Base-by-base conservation (phyloP, 345 rosid species). In the Eucalyptus polybractea region DNA sequence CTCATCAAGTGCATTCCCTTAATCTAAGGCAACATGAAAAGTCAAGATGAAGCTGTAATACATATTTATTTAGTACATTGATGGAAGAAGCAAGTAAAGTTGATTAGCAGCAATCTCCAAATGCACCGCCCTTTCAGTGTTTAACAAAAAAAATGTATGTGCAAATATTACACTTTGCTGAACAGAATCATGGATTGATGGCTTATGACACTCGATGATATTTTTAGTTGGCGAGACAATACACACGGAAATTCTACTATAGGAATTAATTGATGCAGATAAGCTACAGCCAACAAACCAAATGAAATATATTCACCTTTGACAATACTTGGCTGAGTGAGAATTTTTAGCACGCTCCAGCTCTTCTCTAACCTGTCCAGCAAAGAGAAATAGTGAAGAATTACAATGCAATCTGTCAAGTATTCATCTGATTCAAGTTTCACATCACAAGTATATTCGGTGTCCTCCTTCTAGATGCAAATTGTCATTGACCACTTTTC, bases 271-370 rank as follows among this genome's bases (percentile, higher is more conserved):
- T 0, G 1, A 58, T 58, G 67, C 4, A 1, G n/a, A 58, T 58
- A 1, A 58, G 67, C 67, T 58, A 0, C n/a, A 25, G 15, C 67
- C 67, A 58, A 58, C 67, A 58, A 1, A 58, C 13, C 0, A 4
- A 2, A 58, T 25, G 0, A 58, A 25, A 25, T 58, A 58, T 25
- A 58, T 60, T 60, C 67, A 60, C 67, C 67, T 60, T 25, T 27
- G 67, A 60, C 67, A 60, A 0, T 1, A 5, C 5, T 13, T 0
- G 0, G 67, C 31, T 2, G 0, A 60, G 29, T 3, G 0, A 60
- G 67, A 27, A 5, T 25, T 58, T 25, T 58, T 11, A 58, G 1
- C n/a, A 5, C 1, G 31, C n/a, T 58, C n/a, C 67, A 60, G 0
- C 65, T 58, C 67, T 60, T 60, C 67, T 0, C 67, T 60, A 14